A percentile compares a stretch with the other conserved stretches of the same genome.
Conservation (phyloP, 306 rosid genomes). For the Rosa chinensis region DNA sequence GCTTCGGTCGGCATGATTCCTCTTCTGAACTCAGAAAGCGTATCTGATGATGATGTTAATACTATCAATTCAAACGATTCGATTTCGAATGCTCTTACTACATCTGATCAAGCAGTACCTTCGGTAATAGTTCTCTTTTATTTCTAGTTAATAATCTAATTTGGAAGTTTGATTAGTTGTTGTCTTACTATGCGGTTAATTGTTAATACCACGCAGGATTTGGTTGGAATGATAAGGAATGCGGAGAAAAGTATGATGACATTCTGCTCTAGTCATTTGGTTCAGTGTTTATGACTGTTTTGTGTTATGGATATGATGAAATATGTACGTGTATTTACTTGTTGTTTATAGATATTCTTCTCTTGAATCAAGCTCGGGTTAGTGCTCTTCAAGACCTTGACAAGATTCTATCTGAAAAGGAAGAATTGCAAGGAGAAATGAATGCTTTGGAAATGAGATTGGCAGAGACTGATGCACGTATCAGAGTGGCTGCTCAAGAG, state of each 20-base stretch:
- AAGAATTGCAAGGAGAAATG: constrained; percentile 70
- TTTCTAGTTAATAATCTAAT: neutral
- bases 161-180: neutral
- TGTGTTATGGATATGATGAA: constrained; percentile 20
- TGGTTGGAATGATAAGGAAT: constrained; percentile 69
- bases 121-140: constrained; percentile 36
- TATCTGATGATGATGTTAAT: constrained; percentile 20
- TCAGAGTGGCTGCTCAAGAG: constrained; percentile 64
- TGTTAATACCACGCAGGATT: constrained; percentile 69
- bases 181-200: constrained; percentile 13
- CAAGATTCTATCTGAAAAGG: constrained; percentile 70
- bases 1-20: constrained; percentile 24
- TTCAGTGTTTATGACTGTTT: constrained; percentile 14
- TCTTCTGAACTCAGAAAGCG: constrained; percentile 35
- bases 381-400: constrained; percentile 75
- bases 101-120: constrained; percentile 35
- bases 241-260: constrained; percentile 80
- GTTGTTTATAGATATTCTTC: constrained; percentile 63
- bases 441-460: constrained; percentile 61
- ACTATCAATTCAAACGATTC: constrained; percentile 29
- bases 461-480: constrained; percentile 74
- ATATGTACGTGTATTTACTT: constrained; percentile 16
- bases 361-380: constrained; percentile 77
- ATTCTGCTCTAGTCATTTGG: constrained; percentile 17
- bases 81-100: constrained; percentile 24